These are phyloP conservation scores for Penicillium ochrochloron DNA, from an alignment of 495 filamentous ascomycete genomes.

Conservation along the genomic window DNA sequence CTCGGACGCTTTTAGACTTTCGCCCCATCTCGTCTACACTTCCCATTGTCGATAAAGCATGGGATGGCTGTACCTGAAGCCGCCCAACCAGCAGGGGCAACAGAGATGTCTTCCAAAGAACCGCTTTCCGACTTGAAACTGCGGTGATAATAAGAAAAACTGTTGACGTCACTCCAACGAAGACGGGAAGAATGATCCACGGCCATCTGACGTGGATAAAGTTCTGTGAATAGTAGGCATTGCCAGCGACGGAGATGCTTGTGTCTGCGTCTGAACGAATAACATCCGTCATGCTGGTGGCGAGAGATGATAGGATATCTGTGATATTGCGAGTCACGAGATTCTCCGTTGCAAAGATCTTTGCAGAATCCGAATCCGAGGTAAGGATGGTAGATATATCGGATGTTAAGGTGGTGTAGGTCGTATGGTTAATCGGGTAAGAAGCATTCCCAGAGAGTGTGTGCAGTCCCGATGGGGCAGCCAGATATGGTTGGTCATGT, in stretches of 20 bases:
- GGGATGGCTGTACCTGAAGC: background rate
- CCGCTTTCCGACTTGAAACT: background rate
- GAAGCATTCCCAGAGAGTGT: background rate
- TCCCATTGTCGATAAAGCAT: background rate
- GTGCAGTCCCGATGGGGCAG: background rate
- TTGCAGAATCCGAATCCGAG: background rate
- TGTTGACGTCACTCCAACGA: background rate
- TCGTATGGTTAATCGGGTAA: background rate
- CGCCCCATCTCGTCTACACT: background rate
- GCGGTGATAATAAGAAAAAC: background rate
- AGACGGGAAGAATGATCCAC: constrained; percentile 2
- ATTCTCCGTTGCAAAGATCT: background rate
- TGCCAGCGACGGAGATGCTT: background rate
- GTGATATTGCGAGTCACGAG: background rate
- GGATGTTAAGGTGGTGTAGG: background rate
- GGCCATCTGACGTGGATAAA: background rate
- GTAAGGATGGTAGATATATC: background rate
- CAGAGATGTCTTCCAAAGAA: background rate
- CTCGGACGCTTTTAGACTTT: background rate
- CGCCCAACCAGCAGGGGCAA: background rate
- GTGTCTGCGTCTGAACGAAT: background rate
- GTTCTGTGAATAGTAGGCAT: background rate
- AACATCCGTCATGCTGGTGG: background rate
- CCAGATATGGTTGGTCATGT: background rate
- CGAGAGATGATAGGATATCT: background rate